Evolutionary conservation across 2,329 filamentous ascomycete species (phyloP).

Genomic region (Colletotrichum chrysophilum): DNA sequence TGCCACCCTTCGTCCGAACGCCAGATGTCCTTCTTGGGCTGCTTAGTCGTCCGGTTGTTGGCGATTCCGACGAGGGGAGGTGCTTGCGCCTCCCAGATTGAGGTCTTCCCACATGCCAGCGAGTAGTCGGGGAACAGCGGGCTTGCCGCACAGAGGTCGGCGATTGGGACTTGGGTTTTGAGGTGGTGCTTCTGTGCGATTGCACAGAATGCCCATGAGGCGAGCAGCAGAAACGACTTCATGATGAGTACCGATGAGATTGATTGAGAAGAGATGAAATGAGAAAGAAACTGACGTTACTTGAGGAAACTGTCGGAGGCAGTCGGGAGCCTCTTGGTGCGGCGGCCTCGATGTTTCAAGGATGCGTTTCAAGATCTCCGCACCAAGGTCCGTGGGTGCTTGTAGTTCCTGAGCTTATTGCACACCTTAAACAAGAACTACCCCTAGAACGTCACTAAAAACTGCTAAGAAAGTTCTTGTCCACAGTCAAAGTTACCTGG

Average conservation of each 20-base stretch:
- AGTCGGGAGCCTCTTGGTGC: not conserved
- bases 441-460: not conserved
- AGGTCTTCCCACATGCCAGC: not conserved
- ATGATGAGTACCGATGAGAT: not conserved
- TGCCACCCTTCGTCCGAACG: conserved; percentile 20
- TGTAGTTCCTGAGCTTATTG: not conserved
- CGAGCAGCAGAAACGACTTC: not conserved
- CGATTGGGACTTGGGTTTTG: not conserved
- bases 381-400: not conserved
- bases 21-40: conserved; percentile 17
- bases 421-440: not conserved
- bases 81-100: not conserved
- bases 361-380: conserved; percentile 16
- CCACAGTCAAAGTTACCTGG: not conserved
- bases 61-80: not conserved
- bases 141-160: conserved; percentile 7
- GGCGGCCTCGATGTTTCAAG: conserved; percentile 14
- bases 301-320: not conserved
- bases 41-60: not conserved
- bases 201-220: not conserved
- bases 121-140: conserved; percentile 8
- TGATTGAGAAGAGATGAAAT: not conserved
- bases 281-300: not conserved
- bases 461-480: fast-evolving
- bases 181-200: not conserved